Evolutionary conservation across 768 basidiomycete species (phyloP).

Genomic region (Baorangia bicolor): DNA sequence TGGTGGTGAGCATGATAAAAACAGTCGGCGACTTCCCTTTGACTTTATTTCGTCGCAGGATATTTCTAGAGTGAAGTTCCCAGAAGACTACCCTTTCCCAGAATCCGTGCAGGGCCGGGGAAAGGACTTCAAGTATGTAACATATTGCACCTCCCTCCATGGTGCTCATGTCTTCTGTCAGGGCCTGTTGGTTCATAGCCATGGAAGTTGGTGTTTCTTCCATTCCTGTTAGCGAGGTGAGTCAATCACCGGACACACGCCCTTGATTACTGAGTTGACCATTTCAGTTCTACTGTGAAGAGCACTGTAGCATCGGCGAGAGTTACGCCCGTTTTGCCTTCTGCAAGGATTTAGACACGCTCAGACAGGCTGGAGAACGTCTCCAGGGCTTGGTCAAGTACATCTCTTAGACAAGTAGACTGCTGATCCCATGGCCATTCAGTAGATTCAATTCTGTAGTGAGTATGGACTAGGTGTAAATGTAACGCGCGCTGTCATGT

Average conservation of each 20-base stretch:
- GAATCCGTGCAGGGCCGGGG: slow-evolving; percentile 72
- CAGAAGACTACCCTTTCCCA: slow-evolving; percentile 84
- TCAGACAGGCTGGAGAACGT: slow-evolving; percentile 79
- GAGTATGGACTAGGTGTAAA: not conserved
- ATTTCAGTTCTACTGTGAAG: slow-evolving; percentile 84
- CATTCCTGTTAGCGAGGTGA: slow-evolving; percentile 93
- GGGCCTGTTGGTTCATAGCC: slow-evolving; percentile 95
- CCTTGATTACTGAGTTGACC: slow-evolving; percentile 6
- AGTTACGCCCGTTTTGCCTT: slow-evolving; percentile 87
- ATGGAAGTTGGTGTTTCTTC: slow-evolving; percentile 87
- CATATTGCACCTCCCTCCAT: not conserved
- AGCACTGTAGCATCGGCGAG: slow-evolving; percentile 85
- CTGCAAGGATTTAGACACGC: slow-evolving; percentile 91
- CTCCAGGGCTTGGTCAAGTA: slow-evolving; percentile 73
- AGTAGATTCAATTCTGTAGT: not conserved
- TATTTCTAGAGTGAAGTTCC: slow-evolving; percentile 73
- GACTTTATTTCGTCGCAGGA: slow-evolving; percentile 46
- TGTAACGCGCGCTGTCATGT: not conserved
- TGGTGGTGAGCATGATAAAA: slow-evolving; percentile 56
- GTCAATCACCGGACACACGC: slow-evolving; percentile 14
- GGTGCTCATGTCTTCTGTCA: slow-evolving; percentile 31
- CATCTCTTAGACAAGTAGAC: slow-evolving; percentile 30
- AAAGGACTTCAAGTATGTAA: slow-evolving; percentile 75
- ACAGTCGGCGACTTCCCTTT: not conserved
- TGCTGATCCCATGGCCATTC: not conserved